These are phyloP conservation scores for Scalesia atractyloides DNA, from an alignment of 129 eudicot genomes.

Conservation along the genomic window DNA sequence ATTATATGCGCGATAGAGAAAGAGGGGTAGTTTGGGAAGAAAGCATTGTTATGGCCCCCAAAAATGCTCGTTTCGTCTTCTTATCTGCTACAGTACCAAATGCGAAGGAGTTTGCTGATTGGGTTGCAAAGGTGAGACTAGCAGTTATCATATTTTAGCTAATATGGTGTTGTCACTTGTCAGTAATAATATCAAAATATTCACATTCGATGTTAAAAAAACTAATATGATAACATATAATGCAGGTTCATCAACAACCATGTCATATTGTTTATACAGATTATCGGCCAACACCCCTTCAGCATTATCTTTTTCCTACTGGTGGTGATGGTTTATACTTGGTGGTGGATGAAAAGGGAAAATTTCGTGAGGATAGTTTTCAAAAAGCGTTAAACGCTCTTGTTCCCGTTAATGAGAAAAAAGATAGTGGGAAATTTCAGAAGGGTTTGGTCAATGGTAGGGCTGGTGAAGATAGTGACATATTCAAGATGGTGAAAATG, in stretches of 20 bases:
- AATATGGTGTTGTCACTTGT: not conserved
- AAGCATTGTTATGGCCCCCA: constrained; percentile 98
- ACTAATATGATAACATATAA: constrained; percentile 30
- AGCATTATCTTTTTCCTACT: constrained; percentile 88
- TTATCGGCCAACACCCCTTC: constrained; percentile 99
- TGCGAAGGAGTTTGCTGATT: constrained; percentile 98
- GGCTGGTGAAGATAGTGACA: constrained; percentile 95
- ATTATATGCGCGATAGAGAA: constrained; percentile 99
- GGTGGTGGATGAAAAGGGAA: constrained; percentile 95
- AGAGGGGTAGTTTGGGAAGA: constrained; percentile 99
- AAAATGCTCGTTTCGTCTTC: constrained; percentile 87
- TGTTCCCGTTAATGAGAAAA: constrained; percentile 65
- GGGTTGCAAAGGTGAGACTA: constrained; percentile 91
- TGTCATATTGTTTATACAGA: constrained; percentile 99
- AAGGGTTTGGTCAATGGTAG: constrained; percentile 79
- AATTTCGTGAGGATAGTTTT: constrained; percentile 97
- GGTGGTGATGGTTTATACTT: constrained; percentile 96
- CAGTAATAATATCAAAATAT: too few species aligned
- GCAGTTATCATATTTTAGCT: not conserved
- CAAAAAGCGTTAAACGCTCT: constrained; percentile 95
- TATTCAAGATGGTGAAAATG: constrained; percentile 98
- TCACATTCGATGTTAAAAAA: constrained; percentile 1
- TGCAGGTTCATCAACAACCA: constrained; percentile 99
- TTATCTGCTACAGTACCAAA: constrained; percentile 98
- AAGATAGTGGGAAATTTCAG: constrained; percentile 77